Conservation (phyloP, 2,329 filamentous ascomycete genomes). For the Monosporascus cannonballus region DNA sequence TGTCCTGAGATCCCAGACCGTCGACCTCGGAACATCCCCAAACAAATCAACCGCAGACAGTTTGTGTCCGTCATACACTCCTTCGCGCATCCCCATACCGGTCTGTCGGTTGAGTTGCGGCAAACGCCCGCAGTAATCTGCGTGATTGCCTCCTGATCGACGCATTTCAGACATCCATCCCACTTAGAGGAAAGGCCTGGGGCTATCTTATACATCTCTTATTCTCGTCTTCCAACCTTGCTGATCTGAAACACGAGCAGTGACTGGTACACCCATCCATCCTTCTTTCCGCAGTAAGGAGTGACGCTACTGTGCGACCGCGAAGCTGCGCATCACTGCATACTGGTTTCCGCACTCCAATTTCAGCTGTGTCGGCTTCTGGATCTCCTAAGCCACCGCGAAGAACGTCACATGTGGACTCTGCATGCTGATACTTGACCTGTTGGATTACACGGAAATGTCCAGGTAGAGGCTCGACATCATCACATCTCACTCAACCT, state of each 20-base stretch:
- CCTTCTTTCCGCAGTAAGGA: slow-evolving; percentile 10
- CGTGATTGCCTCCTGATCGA: slow-evolving; percentile 32
- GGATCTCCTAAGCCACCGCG: neutral
- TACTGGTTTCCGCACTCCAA: neutral
- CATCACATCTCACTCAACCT: neutral
- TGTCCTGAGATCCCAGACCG: neutral
- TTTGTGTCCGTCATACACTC: slow-evolving; percentile 4
- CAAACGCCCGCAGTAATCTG: slow-evolving; percentile 16
- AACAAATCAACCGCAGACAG: neutral
- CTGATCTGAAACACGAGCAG: slow-evolving; percentile 36
- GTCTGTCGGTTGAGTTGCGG: neutral
- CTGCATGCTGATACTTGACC: neutral
- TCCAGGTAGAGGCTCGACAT: neutral
- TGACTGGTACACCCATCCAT: slow-evolving; percentile 10
- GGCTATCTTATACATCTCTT: slow-evolving; percentile 13
- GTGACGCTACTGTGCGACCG: slow-evolving; percentile 17
- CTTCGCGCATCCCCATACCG: neutral
- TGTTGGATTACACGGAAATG: neutral
- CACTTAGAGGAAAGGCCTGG: slow-evolving; percentile 12
- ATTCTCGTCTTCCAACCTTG: slow-evolving; percentile 15
- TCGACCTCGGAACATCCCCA: neutral
- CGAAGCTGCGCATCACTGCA: neutral
- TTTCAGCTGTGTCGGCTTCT: neutral
- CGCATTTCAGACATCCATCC: slow-evolving; percentile 20
- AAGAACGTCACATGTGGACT: slow-evolving; percentile 3